Conservation (phyloP, 495 filamentous ascomycete genomes). For the Wilcoxina mikolae region DNA sequence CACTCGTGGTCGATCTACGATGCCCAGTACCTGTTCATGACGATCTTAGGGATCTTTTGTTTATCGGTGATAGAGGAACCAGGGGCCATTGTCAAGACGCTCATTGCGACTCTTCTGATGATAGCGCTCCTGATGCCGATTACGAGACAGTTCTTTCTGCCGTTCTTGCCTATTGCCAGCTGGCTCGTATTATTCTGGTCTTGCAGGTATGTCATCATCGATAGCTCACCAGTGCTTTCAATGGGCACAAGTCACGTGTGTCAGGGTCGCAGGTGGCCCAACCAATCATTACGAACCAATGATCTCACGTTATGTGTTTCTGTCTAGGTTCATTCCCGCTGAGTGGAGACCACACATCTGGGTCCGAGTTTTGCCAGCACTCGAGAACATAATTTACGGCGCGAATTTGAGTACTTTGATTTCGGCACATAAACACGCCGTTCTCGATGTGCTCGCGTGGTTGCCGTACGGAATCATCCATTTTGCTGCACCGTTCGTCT, state of each 20-base stretch:
- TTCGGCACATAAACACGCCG: constrained; percentile 65
- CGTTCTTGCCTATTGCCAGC: constrained; percentile 64
- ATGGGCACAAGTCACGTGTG: constrained; percentile 3
- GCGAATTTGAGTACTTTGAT: constrained; percentile 92
- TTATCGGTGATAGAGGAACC: constrained; percentile 63
- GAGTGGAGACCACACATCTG: constrained; percentile 82
- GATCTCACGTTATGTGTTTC: not conserved
- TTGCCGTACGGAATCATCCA: constrained; percentile 82
- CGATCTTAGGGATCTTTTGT: constrained; percentile 62
- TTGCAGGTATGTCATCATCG: constrained; percentile 55
- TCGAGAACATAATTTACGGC: constrained; percentile 93
- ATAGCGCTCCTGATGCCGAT: constrained; percentile 65
- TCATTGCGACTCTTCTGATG: constrained; percentile 48
- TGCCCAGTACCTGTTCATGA: constrained; percentile 64
- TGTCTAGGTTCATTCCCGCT: constrained; percentile 61
- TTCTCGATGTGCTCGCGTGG: constrained; percentile 81
- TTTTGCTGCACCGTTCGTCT: constrained; percentile 66
- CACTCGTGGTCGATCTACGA: constrained; percentile 79
- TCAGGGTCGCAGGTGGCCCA: not conserved
- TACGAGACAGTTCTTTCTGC: constrained; percentile 81
- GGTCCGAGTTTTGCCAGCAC: constrained; percentile 84
- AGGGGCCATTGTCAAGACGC: constrained; percentile 55
- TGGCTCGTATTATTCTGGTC: constrained; percentile 83
- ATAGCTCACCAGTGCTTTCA: constrained; percentile 1
- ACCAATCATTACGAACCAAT: not conserved